Base-by-base conservation (phyloP, 169 alveolate species). In the Plasmodium knowlesi region DNA sequence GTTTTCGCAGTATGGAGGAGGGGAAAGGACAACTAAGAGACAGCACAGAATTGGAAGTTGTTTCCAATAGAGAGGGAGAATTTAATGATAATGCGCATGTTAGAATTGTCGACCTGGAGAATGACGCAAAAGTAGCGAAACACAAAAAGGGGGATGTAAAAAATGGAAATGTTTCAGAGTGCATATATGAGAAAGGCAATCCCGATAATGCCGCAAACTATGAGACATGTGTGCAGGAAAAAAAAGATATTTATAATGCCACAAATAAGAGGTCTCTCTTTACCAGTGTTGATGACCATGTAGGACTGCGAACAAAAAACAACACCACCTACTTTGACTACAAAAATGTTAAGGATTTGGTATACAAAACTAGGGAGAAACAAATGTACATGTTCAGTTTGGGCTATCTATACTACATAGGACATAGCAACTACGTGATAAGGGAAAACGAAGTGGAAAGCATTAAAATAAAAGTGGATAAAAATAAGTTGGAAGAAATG, bases 401-500 rank as follows among this genome's bases (percentile, higher is more conserved):
- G n/a, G 94, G 94, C 4, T 79, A 39, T 41, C 57, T 89, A 6
- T 61, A 80, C 37, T 89, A 28, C 70, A 89, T 89, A 14, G 94
- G 94, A n/a, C 61, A 46, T 67, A 54, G 81, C n/a, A 89, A 30
- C 57, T 79, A 89, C 72, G 22, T 89, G 19, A 67, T 89, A 89
- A 78, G 43, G 67, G 94, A 89, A 89, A 79, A 50, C 46, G 94
- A 89, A 61, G 76, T n/a, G 5, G 83, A 46, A 57, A 57, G 53
- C 34, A 79, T 89, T 89, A 78, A 89, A 57, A 50, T 89, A 39
- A 79, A 89, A 79, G 34, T 89, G 3, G 78, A 89, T 46, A 89
- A 89, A 79, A 78, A 89, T 39, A 89, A 79, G 50, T 12, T 89
- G 71, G 61, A 89, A 79, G 73, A 89, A 37, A 88, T 79, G 72